Evolutionary conservation across 352 stramenopile species (phyloP).

Genomic region (Elongisporangium prolatum): DNA sequence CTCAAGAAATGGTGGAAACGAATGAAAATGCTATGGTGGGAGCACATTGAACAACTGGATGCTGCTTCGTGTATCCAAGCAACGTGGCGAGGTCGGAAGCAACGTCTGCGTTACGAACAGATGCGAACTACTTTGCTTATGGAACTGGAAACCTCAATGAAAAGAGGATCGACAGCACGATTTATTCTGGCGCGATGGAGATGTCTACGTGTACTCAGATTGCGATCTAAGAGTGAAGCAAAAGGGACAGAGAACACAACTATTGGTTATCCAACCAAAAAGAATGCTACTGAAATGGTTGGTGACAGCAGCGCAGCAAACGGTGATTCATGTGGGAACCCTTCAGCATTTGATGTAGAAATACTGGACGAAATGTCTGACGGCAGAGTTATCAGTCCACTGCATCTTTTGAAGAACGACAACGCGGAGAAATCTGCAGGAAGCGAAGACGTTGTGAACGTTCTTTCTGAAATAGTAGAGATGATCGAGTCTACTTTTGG

Average conservation of each 20-base stretch:
- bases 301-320: too few species aligned
- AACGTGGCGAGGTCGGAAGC: slow-evolving; percentile 24
- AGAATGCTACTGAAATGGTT: too few species aligned
- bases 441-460: neutral
- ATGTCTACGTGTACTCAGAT: neutral
- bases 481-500: neutral
- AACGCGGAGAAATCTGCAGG: neutral
- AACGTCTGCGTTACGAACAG: slow-evolving; percentile 1
- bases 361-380: neutral
- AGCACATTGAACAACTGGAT: slow-evolving; percentile 21
- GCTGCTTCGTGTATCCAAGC: slow-evolving; percentile 45
- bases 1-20: slow-evolving; percentile 55
- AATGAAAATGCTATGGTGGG: slow-evolving; percentile 9
- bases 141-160: neutral
- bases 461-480: neutral
- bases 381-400: neutral
- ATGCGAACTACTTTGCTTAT: neutral
- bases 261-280: neutral
- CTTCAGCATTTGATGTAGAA: neutral
- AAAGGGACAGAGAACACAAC: neutral
- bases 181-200: neutral
- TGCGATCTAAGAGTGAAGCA: neutral
- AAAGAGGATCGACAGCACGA: neutral
- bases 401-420: neutral
- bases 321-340: neutral